Evolutionary conservation across 495 filamentous ascomycete species (phyloP).

Genomic region (Tuber calosporum): DNA sequence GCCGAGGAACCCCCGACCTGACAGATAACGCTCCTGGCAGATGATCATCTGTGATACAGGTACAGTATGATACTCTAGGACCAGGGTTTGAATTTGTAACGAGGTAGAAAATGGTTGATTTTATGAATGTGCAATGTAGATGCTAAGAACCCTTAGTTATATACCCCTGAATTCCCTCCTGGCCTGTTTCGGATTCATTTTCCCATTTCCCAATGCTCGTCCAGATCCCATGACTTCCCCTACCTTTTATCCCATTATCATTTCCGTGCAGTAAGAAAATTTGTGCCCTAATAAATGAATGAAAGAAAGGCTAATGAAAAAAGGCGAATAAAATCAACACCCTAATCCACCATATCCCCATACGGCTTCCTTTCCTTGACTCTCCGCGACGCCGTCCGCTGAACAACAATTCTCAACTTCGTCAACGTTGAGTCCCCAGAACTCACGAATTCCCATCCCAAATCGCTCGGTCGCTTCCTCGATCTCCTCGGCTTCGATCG

Average conservation of each 20-base stretch:
- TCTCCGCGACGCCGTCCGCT: conserved; percentile 13
- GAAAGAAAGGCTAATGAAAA: background rate
- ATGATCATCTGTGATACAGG: background rate
- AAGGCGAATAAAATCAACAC: conserved; percentile 2
- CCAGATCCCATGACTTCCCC: background rate
- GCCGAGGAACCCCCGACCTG: background rate
- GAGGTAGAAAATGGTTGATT: background rate
- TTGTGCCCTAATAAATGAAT: background rate
- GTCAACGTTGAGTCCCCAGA: conserved; percentile 62
- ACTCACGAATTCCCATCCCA: conserved; percentile 59
- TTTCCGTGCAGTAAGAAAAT: background rate
- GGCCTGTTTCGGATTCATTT: background rate
- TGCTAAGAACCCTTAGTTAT: background rate
- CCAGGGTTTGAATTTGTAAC: background rate
- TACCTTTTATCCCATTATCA: background rate
- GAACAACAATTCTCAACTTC: conserved; percentile 55
- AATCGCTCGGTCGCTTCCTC: conserved; percentile 54
- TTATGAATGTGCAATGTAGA: background rate
- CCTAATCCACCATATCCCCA: conserved; percentile 1
- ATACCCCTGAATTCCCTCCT: background rate
- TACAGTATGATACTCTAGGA: too few species aligned
- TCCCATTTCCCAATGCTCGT: background rate
- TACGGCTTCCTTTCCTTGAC: conserved; percentile 2
- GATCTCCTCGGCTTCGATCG: conserved; percentile 63
- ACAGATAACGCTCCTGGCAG: background rate